phyloP scores from a whole-genome alignment of 129 eudicot species.

The Lactuca sativa region DNA sequence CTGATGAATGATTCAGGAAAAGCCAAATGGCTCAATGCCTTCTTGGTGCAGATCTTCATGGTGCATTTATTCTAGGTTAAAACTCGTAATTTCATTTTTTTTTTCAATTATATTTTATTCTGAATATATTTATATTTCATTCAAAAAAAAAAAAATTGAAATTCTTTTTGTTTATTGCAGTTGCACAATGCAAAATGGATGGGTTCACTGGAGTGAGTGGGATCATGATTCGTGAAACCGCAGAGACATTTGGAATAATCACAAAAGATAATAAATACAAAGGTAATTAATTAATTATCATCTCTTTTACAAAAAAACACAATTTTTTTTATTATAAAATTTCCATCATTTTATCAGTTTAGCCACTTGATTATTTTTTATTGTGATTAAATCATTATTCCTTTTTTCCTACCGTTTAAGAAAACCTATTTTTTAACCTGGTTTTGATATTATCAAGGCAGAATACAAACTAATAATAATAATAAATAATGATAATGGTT shows the following conservation, averaged over 20 bases:
- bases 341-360: too few species aligned
- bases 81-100: background rate
- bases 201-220: constrained; percentile 62
- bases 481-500: too few species aligned
- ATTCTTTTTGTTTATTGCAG: constrained; percentile 37
- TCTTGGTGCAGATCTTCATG: constrained; percentile 81
- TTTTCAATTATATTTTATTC: too few species aligned
- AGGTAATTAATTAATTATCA: constrained; percentile 53
- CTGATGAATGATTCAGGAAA: constrained; percentile 52
- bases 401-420: too few species aligned
- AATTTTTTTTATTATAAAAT: too few species aligned
- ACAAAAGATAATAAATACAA: constrained; percentile 64
- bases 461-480: too few species aligned
- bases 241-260: constrained; percentile 80
- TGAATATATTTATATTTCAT: background rate
- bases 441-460: too few species aligned
- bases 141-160: background rate
- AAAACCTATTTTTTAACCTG: too few species aligned
- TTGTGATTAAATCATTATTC: too few species aligned
- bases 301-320: background rate
- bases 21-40: constrained; percentile 66
- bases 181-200: constrained; percentile 65
- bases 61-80: constrained; percentile 77
- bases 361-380: too few species aligned
- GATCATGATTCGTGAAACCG: constrained; percentile 87